Percentiles rank a stretch among this genome's conserved stretches.
Conservation (phyloP, 2,329 filamentous ascomycete genomes). For the Talaromyces verruculosus region DNA sequence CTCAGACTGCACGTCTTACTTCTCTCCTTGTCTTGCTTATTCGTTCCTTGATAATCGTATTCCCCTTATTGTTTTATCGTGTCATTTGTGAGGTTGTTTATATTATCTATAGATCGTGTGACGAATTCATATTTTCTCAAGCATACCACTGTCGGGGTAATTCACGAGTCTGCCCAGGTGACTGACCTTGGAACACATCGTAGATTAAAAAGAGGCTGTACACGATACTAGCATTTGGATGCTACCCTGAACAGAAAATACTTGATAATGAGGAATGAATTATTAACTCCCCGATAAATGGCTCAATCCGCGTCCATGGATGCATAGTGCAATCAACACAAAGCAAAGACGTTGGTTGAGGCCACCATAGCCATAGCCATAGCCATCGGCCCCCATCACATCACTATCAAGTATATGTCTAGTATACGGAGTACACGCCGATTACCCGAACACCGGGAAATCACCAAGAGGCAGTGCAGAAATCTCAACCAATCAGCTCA, state of each 20-base stretch:
- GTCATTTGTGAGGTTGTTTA: neutral
- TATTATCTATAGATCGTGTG: slow-evolving; percentile 10
- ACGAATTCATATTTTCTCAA: neutral
- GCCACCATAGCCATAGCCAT: neutral
- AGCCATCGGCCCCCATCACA: neutral
- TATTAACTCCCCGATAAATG: neutral
- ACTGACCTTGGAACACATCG: neutral
- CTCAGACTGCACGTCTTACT: neutral
- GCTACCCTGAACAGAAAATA: neutral
- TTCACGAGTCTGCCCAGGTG: neutral
- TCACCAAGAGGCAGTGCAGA: neutral
- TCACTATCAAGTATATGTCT: neutral
- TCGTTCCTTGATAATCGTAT: neutral
- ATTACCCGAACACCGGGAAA: neutral
- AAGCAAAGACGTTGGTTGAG: neutral
- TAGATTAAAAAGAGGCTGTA: neutral
- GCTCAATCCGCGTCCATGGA: neutral
- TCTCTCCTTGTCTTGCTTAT: neutral
- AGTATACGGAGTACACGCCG: neutral
- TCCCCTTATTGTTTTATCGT: slow-evolving; percentile 9
- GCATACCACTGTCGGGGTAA: neutral
- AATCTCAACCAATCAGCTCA: neutral
- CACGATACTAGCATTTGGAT: neutral
- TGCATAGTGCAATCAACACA: neutral
- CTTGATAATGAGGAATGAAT: neutral